phyloP scores from a whole-genome alignment of 306 rosid species.

The Pueraria montana region DNA sequence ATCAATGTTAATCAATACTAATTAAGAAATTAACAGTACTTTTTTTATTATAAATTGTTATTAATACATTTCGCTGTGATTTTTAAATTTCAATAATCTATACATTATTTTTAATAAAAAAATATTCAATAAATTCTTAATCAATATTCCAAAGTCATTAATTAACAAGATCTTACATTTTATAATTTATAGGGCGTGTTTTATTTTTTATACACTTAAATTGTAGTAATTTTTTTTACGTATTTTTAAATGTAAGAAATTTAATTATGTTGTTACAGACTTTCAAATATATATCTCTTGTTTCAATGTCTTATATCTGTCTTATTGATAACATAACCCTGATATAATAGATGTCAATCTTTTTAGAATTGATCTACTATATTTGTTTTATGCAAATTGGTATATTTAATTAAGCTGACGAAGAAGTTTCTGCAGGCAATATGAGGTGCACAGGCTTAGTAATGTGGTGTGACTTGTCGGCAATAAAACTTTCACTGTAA shows the following conservation, averaged over 20 bases:
- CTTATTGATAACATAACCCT: neutral
- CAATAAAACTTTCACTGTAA: neutral
- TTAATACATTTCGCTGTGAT: no score
- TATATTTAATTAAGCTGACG: neutral
- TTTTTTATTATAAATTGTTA: no score
- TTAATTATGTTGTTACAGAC: no score
- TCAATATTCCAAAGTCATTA: neutral
- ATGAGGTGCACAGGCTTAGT: neutral
- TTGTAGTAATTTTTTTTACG: neutral
- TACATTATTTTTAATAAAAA: no score
- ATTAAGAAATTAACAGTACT: neutral
- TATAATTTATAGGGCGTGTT: neutral
- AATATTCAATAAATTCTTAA: neutral
- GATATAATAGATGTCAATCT: neutral
- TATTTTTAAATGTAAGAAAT: neutral
- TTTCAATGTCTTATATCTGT: neutral
- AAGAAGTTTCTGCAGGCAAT: neutral
- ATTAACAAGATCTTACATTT: neutral
- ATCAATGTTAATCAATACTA: neutral
- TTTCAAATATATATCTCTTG: no score
- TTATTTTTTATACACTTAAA: neutral
- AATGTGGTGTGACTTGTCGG: neutral
- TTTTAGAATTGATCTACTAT: neutral
- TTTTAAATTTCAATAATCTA: no score
- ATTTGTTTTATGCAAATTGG: neutral